Base-by-base conservation (phyloP, 441 rosid species). In the Erodium chrysanthum region DNA sequence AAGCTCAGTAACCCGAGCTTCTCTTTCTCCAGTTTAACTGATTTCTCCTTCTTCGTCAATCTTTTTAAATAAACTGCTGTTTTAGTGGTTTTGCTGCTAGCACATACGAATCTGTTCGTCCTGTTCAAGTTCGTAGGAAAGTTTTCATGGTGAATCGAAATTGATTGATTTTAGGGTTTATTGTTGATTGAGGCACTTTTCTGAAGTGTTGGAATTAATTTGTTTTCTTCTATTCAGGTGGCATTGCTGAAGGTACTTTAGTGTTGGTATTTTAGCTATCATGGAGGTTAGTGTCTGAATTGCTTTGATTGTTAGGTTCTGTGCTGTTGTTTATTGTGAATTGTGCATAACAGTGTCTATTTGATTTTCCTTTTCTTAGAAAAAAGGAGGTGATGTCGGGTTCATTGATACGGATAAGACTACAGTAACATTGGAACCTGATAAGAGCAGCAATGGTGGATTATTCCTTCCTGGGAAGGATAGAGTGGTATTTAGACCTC, bases 401-500 rank as follows among this genome's bases (percentile, higher is more conserved):
- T 37, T 42, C 17, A 67, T 76, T 48, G 85, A 79, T 67, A 68
- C 82, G 8, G 71, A 83, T 61, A 76, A 76, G 71, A 71, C 78
- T 7, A 67, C 70, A 20, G 83, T 76, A 2, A 73, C 72, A 4
- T 37, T 76, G 73, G 88, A 82, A 71, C 75, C 86, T 14, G 91
- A 86, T 61, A 68, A 73, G 61, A 72, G 56, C 54, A 74, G 61
- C 2, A 76, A 69, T 12, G 80, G 84, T 4, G 86, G 87, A 67
- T 69, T 84, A 2, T 76, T 67, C 61, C 59, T 84, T 67, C 85
- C 87, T 18, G 77, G 67, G 11, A 84, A 81, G 73, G 90, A 86
- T 54, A 85, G 83, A 68, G 72, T 77, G 5, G 76, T 81, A 20
- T 90, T 80, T 66, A 84, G 80, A 70, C 84, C 94, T 66, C 86